These are phyloP conservation scores for Oryza punctata DNA, from an alignment of 176 grass and related monocot genomes.

Conservation along the genomic window DNA sequence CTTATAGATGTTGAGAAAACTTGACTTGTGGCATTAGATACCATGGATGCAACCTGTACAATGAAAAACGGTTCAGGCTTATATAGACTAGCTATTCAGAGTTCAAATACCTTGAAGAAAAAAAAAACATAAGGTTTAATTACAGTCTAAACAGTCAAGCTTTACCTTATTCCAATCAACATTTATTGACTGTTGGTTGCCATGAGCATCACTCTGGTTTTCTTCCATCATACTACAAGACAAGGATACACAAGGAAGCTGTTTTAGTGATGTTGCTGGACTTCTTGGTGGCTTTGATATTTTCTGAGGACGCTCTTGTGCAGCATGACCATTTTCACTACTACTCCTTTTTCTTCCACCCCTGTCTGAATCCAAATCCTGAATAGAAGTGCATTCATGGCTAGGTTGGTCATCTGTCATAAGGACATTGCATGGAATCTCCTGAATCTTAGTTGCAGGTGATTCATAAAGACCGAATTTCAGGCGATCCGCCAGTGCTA, in stretches of 20 bases:
- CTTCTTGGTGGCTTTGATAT: conserved; percentile 44
- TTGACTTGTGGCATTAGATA: conserved; percentile 54
- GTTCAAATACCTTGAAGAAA: conserved; percentile 20
- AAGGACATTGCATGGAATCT: conserved; percentile 23
- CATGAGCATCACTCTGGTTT: conserved; percentile 31
- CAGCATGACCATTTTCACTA: conserved; percentile 28
- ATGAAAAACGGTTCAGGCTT: conserved; percentile 14
- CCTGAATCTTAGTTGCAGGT: conserved; percentile 30
- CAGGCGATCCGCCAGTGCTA: conserved; percentile 47
- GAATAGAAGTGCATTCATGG: conserved; percentile 31
- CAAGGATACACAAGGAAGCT: conserved; percentile 25
- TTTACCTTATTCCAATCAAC: conserved; percentile 63
- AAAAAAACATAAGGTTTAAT: conserved; percentile 27
- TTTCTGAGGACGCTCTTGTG: conserved; percentile 47
- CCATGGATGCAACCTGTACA: conserved; percentile 52
- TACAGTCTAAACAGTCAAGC: neutral
- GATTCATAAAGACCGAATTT: conserved; percentile 44
- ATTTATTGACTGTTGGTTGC: conserved; percentile 22
- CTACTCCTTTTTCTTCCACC: conserved; percentile 59
- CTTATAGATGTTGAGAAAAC: conserved; percentile 58
- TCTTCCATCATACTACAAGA: conserved; percentile 34
- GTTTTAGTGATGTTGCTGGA: conserved; percentile 37
- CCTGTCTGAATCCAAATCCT: conserved; percentile 58
- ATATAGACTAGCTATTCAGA: conserved; percentile 13
- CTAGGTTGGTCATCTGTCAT: conserved; percentile 36